Evolutionary conservation across 768 basidiomycete genomes (phyloP).

Genomic region (Boletus vermiculosoides): DNA sequence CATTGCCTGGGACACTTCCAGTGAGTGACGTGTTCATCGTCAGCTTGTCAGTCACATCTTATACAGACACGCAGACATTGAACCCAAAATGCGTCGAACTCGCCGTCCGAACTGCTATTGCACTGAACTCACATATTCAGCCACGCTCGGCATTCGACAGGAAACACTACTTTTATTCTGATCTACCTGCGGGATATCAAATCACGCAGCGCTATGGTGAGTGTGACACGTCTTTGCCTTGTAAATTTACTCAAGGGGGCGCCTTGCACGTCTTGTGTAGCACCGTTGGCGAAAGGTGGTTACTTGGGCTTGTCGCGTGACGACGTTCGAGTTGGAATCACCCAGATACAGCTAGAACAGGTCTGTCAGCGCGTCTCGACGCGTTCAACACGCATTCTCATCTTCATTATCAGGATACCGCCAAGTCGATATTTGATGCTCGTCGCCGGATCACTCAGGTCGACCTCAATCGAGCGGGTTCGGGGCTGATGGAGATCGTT

Average conservation of each 20-base stretch:
- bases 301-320: slow-evolving; percentile 44
- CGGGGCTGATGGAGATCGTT: slow-evolving; percentile 92
- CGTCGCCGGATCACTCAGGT: slow-evolving; percentile 56
- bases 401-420: slow-evolving; percentile 69
- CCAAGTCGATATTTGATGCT: slow-evolving; percentile 69
- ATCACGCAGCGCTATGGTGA: slow-evolving; percentile 94
- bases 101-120: slow-evolving; percentile 77
- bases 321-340: slow-evolving; percentile 65
- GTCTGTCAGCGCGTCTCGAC: slow-evolving; percentile 40
- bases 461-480: slow-evolving; percentile 90
- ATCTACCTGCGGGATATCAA: slow-evolving; percentile 92
- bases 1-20: slow-evolving; percentile 91
- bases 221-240: slow-evolving; percentile 2
- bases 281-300: slow-evolving; percentile 76
- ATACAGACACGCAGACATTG: slow-evolving; percentile 28
- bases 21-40: slow-evolving; percentile 43
- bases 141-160: slow-evolving; percentile 82
- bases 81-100: slow-evolving; percentile 74
- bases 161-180: slow-evolving; percentile 98
- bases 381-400: background rate
- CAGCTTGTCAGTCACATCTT: background rate
- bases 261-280: slow-evolving; percentile 38
- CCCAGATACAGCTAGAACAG: slow-evolving; percentile 96
- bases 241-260: background rate
- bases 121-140: slow-evolving; percentile 67